A percentile compares a stretch with the other conserved stretches of the same genome.
Evolutionary conservation across 352 stramenopile genomes (phyloP).

Genomic region (Elongisporangium anandrum): DNA sequence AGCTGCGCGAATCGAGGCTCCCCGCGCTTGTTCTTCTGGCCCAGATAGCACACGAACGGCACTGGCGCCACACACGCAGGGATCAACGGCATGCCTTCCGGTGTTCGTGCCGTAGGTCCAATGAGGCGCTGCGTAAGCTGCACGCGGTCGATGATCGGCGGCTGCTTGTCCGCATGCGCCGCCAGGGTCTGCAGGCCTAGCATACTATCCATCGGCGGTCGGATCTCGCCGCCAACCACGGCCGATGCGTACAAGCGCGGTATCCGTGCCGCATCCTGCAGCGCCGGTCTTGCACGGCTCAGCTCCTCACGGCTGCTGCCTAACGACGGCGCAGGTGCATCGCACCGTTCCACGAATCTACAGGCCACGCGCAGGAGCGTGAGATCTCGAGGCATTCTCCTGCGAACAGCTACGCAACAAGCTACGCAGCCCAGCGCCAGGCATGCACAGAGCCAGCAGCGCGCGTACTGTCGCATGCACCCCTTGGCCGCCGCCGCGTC

Average conservation of each 20-base stretch:
- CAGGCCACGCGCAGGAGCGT: constrained; percentile 24
- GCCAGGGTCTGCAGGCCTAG: constrained; percentile 17
- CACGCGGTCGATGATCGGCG: constrained; percentile 17
- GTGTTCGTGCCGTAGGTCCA: constrained; percentile 9
- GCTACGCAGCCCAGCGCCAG: background rate
- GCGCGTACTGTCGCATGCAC: background rate
- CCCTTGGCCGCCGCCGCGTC: background rate
- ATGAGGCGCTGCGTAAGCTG: constrained; percentile 9
- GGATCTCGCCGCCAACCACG: constrained; percentile 10
- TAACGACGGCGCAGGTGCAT: background rate
- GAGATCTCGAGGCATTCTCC: constrained; percentile 12
- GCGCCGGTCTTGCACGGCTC: background rate
- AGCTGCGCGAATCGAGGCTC: constrained; percentile 21
- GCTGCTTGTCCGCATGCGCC: constrained; percentile 27
- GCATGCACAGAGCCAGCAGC: background rate
- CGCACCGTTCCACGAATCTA: constrained; percentile 23
- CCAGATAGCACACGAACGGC: constrained; percentile 27
- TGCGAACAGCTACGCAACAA: too few species aligned
- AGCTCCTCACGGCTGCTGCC: background rate
- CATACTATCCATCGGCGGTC: constrained; percentile 8
- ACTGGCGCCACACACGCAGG: constrained; percentile 2
- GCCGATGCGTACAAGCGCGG: constrained; percentile 15
- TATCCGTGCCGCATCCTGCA: constrained; percentile 13
- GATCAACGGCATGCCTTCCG: background rate
- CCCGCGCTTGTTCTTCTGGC: constrained; percentile 24